These are phyloP conservation scores for Rhizopus arrhizus DNA, from an alignment of 371 early-diverging fungal genomes.

Conservation along the genomic window DNA sequence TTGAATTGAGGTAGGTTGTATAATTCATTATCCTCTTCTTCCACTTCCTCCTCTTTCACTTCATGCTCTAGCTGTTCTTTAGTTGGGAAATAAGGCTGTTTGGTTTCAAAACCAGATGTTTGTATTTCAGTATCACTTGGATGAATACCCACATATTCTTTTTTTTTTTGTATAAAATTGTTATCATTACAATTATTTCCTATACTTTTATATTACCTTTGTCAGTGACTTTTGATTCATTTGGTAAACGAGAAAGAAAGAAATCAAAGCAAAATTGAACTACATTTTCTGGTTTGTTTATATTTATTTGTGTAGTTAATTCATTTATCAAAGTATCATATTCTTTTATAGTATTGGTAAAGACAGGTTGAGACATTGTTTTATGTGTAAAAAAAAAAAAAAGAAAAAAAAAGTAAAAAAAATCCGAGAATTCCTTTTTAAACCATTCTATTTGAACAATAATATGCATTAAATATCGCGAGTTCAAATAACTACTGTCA, in stretches of 20 bases:
- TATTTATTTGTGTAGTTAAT: constrained; percentile 25
- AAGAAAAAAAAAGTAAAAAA: constrained; percentile 10
- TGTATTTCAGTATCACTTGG: background rate
- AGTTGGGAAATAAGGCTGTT: too few relatives aligned
- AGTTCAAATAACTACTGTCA: background rate
- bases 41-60: constrained; percentile 38
- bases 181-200: too few relatives aligned
- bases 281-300: constrained; percentile 67
- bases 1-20: constrained; percentile 56
- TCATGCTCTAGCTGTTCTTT: constrained; percentile 18
- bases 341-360: constrained; percentile 19
- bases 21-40: background rate
- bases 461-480: background rate
- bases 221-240: constrained; percentile 54
- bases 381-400: constrained; percentile 8
- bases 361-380: constrained; percentile 5
- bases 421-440: constrained; percentile 2
- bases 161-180: too few relatives aligned
- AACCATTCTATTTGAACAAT: constrained; percentile 1
- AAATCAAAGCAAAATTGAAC: constrained; percentile 86
- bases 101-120: background rate
- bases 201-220: constrained; percentile 7
- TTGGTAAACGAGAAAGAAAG: constrained; percentile 70
- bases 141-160: background rate
- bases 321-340: constrained; percentile 34